Base-by-base conservation (phyloP, 441 rosid species). In the Kokia cookei region DNA sequence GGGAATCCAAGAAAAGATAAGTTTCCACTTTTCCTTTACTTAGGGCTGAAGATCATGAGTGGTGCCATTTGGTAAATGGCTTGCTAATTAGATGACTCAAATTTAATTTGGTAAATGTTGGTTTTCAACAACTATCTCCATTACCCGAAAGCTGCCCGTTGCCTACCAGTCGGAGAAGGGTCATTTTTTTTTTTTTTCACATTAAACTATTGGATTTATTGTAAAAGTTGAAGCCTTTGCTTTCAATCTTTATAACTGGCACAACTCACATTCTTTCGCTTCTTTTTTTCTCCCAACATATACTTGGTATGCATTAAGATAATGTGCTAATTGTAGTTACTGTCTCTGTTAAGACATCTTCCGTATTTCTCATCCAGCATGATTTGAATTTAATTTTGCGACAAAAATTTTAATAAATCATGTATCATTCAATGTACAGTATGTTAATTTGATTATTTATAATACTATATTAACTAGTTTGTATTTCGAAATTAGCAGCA, bases 41-140 rank as follows among this genome's bases (percentile, higher is more conserved):
- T 83, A 54, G 72, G 60, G 45, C 32, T 24, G 57, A 83, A 79
- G 82, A 66, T n/a, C 1, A 19, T 42, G 17, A 4, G 40, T 37
- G 6, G 57, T 51, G 76, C 19, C 55, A 63, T 73, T 71, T 64
- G 77, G 80, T 81, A 76, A 81, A 67, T 50, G 73, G 57, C 1
- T 51, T 51, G 5, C 9, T 51, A 6, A n/a, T 51, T 51, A 5
- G 37, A 48, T 58, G 64, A 15, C 24, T n/a, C 45, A 29, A 24
- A 1, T 32, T 5, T 50, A 19, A 71, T 74, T 82, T 76, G 91
- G 84, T 75, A 73, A 82, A 1, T 51, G 57, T n/a, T 83, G 79
- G 84, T 32, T 84, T 77, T 65, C 89, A 86, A 82, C 90, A 3
- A 47, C 15, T 0, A 37, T 37, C 63, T 74, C 83, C 35, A 53